A percentile compares a stretch with the other conserved stretches of the same genome.
Evolutionary conservation across 78 protist genomes (phyloP).

Genomic region (Dictyostelium purpureum): DNA sequence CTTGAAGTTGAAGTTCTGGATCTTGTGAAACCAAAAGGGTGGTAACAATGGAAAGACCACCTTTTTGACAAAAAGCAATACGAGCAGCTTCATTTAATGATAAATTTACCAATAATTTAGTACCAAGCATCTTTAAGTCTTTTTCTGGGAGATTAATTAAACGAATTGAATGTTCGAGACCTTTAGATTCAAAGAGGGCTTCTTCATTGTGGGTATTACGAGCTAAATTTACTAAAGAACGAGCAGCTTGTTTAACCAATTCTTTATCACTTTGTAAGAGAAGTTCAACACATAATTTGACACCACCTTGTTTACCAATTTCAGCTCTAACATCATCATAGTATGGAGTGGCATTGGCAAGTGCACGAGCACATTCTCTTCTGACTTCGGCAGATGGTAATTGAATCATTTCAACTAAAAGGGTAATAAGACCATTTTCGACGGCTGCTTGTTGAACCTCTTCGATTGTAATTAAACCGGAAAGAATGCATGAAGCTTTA

Average conservation of each 20-base stretch:
- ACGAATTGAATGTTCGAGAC: conserved; percentile 68
- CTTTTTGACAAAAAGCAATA: conserved; percentile 69
- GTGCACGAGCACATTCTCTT: conserved; percentile 48
- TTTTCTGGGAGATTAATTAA: conserved; percentile 16
- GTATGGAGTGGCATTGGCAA: conserved; percentile 76
- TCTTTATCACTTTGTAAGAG: conserved; percentile 47
- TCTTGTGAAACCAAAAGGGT: conserved; percentile 4
- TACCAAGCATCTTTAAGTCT: conserved; percentile 72
- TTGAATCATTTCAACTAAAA: conserved; percentile 40
- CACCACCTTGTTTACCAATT: conserved; percentile 75
- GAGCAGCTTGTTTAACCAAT: conserved; percentile 64
- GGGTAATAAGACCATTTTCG: conserved; percentile 26
- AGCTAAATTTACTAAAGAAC: conserved; percentile 64
- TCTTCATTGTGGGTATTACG: conserved; percentile 72
- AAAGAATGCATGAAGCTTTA: conserved; percentile 53
- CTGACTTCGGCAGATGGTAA: conserved; percentile 27
- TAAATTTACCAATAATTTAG: conserved; percentile 53
- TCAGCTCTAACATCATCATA: conserved; percentile 75
- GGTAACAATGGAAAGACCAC: conserved; percentile 45
- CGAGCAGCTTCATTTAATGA: conserved; percentile 71
- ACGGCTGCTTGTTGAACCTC: conserved; percentile 57
- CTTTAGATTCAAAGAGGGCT: conserved; percentile 43
- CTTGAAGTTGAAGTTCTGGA: conserved; percentile 67
- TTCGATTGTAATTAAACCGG: conserved; percentile 60
- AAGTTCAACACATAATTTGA: conserved; percentile 10